phyloP scores from a whole-genome alignment of 305 asterid genomes.

The Solanum hybrid region DNA sequence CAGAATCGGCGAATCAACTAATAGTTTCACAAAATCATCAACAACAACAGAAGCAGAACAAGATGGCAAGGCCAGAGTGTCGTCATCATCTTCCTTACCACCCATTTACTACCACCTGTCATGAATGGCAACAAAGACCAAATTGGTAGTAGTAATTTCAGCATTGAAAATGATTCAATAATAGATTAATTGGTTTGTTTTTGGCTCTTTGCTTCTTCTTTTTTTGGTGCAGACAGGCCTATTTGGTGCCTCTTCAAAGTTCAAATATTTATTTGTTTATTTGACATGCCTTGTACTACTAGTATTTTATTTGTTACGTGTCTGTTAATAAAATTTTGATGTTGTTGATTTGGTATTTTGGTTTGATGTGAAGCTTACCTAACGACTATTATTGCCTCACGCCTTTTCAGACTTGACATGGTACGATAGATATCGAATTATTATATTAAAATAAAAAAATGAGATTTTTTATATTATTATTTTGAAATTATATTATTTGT shows the following conservation, averaged over 20 bases:
- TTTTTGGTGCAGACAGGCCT: conserved; percentile 15
- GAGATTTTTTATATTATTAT: background rate
- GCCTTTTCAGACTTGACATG: background rate
- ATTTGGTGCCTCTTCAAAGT: conserved; percentile 24
- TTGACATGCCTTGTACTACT: background rate
- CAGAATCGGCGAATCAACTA: conserved; percentile 66
- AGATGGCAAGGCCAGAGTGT: conserved; percentile 31
- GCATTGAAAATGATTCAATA: conserved; percentile 33
- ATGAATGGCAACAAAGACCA: conserved; percentile 29
- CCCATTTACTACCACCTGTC: conserved; percentile 42
- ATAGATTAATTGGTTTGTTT: conserved; percentile 7
- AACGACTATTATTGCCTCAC: background rate
- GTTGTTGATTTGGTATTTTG: background rate
- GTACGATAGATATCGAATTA: background rate
- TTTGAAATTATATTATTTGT: background rate
- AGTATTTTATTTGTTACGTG: background rate
- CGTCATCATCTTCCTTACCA: conserved; percentile 34
- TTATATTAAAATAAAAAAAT: background rate
- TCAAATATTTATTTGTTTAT: conserved; percentile 7
- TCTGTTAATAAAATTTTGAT: background rate
- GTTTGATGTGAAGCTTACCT: background rate
- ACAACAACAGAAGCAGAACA: conserved; percentile 27
- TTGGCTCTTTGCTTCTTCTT: background rate
- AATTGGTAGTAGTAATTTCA: conserved; percentile 34
- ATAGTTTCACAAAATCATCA: conserved; percentile 5